Percentiles rank a stretch among this genome's conserved stretches.
Conservation (phyloP, 331 rosid species). For the Saraca asoca region DNA sequence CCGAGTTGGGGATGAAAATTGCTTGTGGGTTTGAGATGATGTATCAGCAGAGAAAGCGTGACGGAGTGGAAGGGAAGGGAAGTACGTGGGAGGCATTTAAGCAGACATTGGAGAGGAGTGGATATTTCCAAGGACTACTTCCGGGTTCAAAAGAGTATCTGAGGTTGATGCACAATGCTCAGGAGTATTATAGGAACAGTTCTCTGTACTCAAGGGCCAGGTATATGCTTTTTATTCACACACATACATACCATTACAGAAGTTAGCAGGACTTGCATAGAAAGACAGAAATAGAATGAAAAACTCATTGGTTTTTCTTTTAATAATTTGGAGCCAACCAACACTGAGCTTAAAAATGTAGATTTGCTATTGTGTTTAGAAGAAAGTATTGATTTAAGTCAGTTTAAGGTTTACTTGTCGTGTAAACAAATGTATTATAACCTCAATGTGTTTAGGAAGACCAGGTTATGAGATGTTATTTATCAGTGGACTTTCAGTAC, state of each 20-base stretch:
- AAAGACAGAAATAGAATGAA: neutral
- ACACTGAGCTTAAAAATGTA: slow-evolving; percentile 14
- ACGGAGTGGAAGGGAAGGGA: slow-evolving; percentile 72
- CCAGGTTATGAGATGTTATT: too few species aligned
- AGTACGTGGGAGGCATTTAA: slow-evolving; percentile 70
- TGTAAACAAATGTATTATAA: too few species aligned
- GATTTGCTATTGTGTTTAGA: neutral
- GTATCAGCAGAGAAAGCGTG: slow-evolving; percentile 76
- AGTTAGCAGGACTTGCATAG: neutral
- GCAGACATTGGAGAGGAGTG: slow-evolving; percentile 74
- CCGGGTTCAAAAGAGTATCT: slow-evolving; percentile 75
- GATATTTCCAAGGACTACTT: slow-evolving; percentile 76
- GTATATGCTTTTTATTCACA: slow-evolving; percentile 37
- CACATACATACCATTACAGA: slow-evolving; percentile 1
- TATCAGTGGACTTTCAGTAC: too few species aligned
- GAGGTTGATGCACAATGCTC: slow-evolving; percentile 76
- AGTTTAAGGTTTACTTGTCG: too few species aligned
- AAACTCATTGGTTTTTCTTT: neutral
- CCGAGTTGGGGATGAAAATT: slow-evolving; percentile 90
- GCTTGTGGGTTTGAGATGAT: slow-evolving; percentile 94
- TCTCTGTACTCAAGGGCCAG: slow-evolving; percentile 60
- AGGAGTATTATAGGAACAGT: slow-evolving; percentile 65
- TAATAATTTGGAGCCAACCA: neutral
- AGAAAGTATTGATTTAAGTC: neutral
- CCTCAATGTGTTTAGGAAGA: too few species aligned